Evolutionary conservation across 148 eudicot genomes (phyloP), one percentile per base, ranked within the genome.

Genomic region (Dianthus caryophyllus): DNA sequence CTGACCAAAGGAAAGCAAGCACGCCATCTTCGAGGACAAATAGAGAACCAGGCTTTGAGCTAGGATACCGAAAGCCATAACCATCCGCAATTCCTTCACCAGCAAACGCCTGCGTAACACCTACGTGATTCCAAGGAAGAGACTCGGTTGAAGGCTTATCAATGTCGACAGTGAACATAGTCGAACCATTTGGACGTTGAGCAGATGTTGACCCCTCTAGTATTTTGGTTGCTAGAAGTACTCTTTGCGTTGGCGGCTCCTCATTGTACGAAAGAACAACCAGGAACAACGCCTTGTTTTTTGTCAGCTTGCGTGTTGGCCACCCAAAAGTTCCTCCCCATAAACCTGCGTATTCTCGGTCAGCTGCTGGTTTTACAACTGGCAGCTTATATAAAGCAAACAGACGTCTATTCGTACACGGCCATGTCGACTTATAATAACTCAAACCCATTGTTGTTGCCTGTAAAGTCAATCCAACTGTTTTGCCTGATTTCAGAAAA

Each of bases 241-340:
- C 64, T 39, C 72, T 70, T 71, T 85, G 79, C 36, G 85, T 88
- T 41, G 44, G 10, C 39, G 85, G 78, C 64, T 84, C 88, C 66
- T 83, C 92, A 56, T 79, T 47, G 65, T 80, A 89, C 22, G 96
- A 89, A n/a, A 89, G 82, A 60, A 80, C 78, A 38, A 87, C 78
- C 62, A 87, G 77, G 74, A 87, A 85, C 48, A 87, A 66, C 54
- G 93, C 96, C 68, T 83, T 83, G 10, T 41, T 9, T 66, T 92
- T 90, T 2, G 87, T 88, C 77, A 9, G 44, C 6, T 87, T 89
- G 47, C 92, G 89, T 15, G 96, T 92, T 57, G 96, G 96, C 96
- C 92, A 87, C 48, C 92, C 96, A 51, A 89, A 87, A 61, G 87
- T 89, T 60, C 90, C 96, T 60, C 93, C 96, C 93, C 93, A 89